Conservation (phyloP, 2,329 filamentous ascomycete genomes). For the Fusarium cyanostomum region DNA sequence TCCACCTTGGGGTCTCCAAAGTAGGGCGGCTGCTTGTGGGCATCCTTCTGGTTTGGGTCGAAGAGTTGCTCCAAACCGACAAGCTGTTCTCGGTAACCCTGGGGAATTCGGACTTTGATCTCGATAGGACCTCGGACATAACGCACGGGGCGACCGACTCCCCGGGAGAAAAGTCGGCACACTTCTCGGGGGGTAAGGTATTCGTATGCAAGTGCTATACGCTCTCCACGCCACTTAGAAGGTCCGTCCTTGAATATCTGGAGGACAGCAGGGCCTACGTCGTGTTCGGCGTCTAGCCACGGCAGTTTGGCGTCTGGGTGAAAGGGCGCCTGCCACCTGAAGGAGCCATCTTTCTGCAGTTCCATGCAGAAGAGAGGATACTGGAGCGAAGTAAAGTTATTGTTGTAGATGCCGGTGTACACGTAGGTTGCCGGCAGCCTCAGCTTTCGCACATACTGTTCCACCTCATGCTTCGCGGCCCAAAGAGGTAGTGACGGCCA, state of each 20-base stretch:
- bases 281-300: conserved; percentile 96
- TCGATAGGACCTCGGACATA: conserved; percentile 85
- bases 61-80: conserved; percentile 73
- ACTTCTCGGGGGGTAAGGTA: conserved; percentile 85
- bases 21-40: conserved; percentile 68
- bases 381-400: conserved; percentile 93
- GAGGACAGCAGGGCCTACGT: conserved; percentile 89
- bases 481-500: conserved; percentile 92
- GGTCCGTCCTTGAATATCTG: conserved; percentile 96
- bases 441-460: conserved; percentile 87
- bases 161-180: conserved; percentile 81
- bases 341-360: conserved; percentile 82
- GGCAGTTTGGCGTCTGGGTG: conserved; percentile 88
- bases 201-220: conserved; percentile 91
- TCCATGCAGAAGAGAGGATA: conserved; percentile 98
- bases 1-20: conserved; percentile 69
- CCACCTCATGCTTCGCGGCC: conserved; percentile 91
- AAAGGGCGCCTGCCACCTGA: conserved; percentile 93
- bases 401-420: conserved; percentile 98
- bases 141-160: conserved; percentile 78
- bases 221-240: conserved; percentile 78
- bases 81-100: conserved; percentile 89
- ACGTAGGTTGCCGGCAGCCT: conserved; percentile 89
- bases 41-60: conserved; percentile 59
- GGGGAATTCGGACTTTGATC: conserved; percentile 84